Evolutionary conservation across 2,329 filamentous ascomycete genomes (phyloP).

Genomic region (Juglanconis oblonga): DNA sequence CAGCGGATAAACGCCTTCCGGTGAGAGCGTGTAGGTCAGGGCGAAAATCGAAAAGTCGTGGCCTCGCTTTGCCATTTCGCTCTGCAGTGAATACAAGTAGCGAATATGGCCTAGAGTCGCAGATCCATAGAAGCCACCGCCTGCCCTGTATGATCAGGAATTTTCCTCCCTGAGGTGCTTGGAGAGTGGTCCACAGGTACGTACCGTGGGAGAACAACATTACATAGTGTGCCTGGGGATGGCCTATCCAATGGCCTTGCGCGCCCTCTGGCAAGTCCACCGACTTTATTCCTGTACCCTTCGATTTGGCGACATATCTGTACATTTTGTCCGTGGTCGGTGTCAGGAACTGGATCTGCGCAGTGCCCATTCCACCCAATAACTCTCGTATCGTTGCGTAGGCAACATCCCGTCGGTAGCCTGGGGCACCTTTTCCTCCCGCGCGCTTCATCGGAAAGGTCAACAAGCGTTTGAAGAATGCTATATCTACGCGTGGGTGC

Average conservation of each 20-base stretch:
- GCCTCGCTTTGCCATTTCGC: slow-evolving; percentile 17
- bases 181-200: neutral
- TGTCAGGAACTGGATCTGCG: slow-evolving; percentile 3
- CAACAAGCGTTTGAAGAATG: slow-evolving; percentile 2
- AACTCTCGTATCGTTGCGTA: slow-evolving; percentile 9
- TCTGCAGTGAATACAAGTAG: slow-evolving; percentile 22
- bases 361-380: neutral
- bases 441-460: slow-evolving; percentile 3
- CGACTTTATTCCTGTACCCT: neutral
- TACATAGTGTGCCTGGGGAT: slow-evolving; percentile 25
- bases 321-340: slow-evolving; percentile 5
- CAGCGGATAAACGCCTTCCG: slow-evolving; percentile 26
- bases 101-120: slow-evolving; percentile 24
- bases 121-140: slow-evolving; percentile 26
- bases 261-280: slow-evolving; percentile 1
- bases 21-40: slow-evolving; percentile 33
- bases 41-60: slow-evolving; percentile 22
- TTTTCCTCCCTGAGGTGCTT: too few relatives aligned
- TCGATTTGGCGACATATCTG: neutral
- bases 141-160: neutral
- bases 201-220: slow-evolving; percentile 29
- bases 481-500: neutral
- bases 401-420: slow-evolving; percentile 3
- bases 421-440: neutral
- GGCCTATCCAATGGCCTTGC: slow-evolving; percentile 27